Evolutionary conservation across 805 yeast species (phyloP).

Genomic region (Wickerhamiella qilinensis): DNA sequence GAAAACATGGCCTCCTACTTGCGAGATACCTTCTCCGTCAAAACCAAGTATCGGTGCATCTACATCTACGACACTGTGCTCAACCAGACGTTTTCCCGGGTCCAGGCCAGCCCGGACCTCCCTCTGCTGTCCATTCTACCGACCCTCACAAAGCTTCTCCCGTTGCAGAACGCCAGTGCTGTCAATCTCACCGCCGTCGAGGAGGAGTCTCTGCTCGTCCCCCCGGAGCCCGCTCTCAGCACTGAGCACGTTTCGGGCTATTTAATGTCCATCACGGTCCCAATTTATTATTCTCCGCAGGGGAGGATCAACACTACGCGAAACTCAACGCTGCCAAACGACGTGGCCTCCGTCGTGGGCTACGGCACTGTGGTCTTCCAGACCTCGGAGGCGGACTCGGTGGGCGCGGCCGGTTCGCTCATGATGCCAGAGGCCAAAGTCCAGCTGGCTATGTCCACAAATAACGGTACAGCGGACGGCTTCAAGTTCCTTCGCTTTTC

Average conservation of each 20-base stretch:
- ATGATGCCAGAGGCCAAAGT: background rate
- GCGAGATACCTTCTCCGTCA: conserved; percentile 5
- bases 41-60: conserved; percentile 6
- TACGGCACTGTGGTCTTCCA: conserved; percentile 10
- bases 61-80: conserved; percentile 6
- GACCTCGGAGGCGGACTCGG: background rate
- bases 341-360: conserved; percentile 5
- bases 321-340: background rate
- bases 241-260: background rate
- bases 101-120: conserved; percentile 1
- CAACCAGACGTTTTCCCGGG: conserved; percentile 4
- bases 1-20: conserved; percentile 2
- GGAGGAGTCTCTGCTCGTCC: conserved; percentile 1
- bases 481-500: background rate
- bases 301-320: background rate
- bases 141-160: conserved; percentile 4
- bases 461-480: background rate
- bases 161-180: conserved; percentile 1
- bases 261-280: conserved; percentile 1
- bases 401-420: background rate
- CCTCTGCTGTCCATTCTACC: conserved; percentile 5
- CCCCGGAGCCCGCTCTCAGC: background rate
- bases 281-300: background rate
- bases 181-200: conserved; percentile 1
- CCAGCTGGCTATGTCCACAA: background rate